phyloP scores from a whole-genome alignment of 2,329 filamentous ascomycete genomes.

The Aspergillus sergii region DNA sequence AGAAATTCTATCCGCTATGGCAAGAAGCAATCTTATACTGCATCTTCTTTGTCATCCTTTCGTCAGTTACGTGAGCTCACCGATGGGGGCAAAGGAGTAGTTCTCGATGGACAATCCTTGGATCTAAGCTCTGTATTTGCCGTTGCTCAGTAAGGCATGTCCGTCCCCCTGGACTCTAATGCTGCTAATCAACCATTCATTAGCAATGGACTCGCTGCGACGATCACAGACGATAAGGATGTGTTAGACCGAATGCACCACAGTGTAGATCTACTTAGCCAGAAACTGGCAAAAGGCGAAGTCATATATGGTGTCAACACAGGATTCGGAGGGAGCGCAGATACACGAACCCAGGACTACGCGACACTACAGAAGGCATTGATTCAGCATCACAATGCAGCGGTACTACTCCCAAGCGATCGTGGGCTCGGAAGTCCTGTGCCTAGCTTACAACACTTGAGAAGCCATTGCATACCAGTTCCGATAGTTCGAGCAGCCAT shows the following conservation, averaged over 20 bases:
- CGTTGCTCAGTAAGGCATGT: slow-evolving; percentile 10
- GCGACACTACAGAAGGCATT: slow-evolving; percentile 50
- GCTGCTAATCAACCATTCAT: neutral
- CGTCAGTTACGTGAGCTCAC: neutral
- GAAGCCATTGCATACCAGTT: slow-evolving; percentile 48
- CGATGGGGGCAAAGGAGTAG: neutral
- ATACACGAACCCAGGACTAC: slow-evolving; percentile 56
- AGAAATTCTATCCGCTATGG: neutral
- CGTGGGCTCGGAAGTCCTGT: slow-evolving; percentile 10
- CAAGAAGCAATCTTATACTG: neutral
- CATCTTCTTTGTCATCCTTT: neutral
- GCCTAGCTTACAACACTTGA: slow-evolving; percentile 8
- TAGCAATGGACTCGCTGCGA: neutral
- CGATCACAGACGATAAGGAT: neutral
- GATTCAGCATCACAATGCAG: slow-evolving; percentile 48
- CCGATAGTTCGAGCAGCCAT: slow-evolving; percentile 58
- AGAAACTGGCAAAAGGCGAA: slow-evolving; percentile 14
- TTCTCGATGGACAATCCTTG: slow-evolving; percentile 14
- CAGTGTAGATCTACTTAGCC: slow-evolving; percentile 17
- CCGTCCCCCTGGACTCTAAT: neutral
- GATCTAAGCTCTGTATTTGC: slow-evolving; percentile 13
- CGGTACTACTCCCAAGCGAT: slow-evolving; percentile 43
- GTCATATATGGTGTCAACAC: slow-evolving; percentile 60
- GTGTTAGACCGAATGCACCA: slow-evolving; percentile 12
- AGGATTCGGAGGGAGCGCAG: slow-evolving; percentile 68